Base-by-base conservation (phyloP, 2,329 filamentous ascomycete species). In the Colletotrichum scovillei region DNA sequence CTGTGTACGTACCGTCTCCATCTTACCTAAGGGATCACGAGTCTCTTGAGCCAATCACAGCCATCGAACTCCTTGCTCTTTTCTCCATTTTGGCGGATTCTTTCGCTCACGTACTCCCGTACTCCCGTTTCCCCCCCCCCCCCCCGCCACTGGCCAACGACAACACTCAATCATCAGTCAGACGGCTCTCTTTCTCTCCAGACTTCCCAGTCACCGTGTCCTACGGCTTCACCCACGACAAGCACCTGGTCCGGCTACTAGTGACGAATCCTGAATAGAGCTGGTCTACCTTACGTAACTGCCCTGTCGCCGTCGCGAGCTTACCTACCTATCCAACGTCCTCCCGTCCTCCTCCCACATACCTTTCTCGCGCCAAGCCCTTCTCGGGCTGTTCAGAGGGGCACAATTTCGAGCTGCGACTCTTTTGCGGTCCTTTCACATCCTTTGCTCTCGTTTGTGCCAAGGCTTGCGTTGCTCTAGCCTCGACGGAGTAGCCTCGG, bases 321-420 rank as follows among this genome's bases (percentile, higher is more conserved):
- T 70, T 69, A 65, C 69, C 35, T 38, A 38, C 69, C 55, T 56
- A 57, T 65, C 26, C 46, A 35, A 49, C 42, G 42, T 22, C 24
- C n/a, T 65, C 55, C 55, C 59, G 66, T 64, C 24, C 59, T 53
- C 30, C 60, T 73, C 70, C 70, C 70, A 69, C 66, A 53, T 73
- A 56, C 60, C 66, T 63, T 58, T 42, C n/a, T 22, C 5, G 11
- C 55, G 70, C 70, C 70, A 69, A 63, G 70, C 66, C 69, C n/a
- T 46, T 49, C 57, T 26, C 22, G 67, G 59, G 49, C 46, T 32
- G 22, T 42, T 57, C 42, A 58, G 69, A 72, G 64, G 49, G 69
- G 38, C 35, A 32, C 19, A 24, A 38, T 52, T 16, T 38, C 30
- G n/a, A 58, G 28, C 66, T 14, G 38, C 16, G 30, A 38, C 59